phyloP scores from a whole-genome alignment of 2,329 filamentous ascomycete genomes.

The Colletotrichum siamense region DNA sequence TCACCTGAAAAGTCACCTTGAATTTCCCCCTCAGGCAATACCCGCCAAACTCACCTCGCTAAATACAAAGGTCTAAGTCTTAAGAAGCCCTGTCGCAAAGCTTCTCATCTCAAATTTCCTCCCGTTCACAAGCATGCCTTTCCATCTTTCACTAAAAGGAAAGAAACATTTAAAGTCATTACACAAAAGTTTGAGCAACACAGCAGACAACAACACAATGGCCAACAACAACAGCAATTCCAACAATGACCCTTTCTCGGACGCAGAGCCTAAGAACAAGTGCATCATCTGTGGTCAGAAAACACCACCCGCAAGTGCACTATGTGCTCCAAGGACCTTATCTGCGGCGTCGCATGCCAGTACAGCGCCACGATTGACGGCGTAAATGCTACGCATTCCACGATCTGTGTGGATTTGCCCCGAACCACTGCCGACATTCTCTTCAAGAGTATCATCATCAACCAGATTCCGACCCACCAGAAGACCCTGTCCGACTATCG shows the following conservation, averaged over 20 bases:
- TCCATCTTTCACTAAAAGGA: not conserved
- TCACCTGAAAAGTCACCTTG: not conserved
- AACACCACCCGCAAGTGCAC: not conserved
- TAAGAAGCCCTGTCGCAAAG: accelerated
- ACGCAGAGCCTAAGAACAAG: not conserved
- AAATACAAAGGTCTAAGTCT: not conserved
- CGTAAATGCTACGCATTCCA: too few relatives aligned
- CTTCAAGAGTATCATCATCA: not conserved
- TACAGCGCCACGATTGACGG: too few relatives aligned
- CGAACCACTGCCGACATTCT: not conserved
- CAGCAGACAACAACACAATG: not conserved
- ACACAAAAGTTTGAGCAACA: not conserved
- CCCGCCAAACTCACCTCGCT: accelerated
- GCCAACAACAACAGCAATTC: not conserved
- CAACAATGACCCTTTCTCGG: accelerated
- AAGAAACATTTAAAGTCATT: accelerated
- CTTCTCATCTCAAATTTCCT: not conserved
- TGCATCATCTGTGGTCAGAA: not conserved
- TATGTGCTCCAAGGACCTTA: not conserved
- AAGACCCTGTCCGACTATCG: not conserved
- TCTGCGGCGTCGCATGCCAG: too few relatives aligned
- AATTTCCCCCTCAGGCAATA: accelerated
- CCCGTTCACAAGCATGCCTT: not conserved
- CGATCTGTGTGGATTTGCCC: too few relatives aligned
- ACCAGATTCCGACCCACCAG: not conserved